Evolutionary conservation across 202 grass and related monocot species (phyloP).

Genomic region (Hordeum pubiflorum): DNA sequence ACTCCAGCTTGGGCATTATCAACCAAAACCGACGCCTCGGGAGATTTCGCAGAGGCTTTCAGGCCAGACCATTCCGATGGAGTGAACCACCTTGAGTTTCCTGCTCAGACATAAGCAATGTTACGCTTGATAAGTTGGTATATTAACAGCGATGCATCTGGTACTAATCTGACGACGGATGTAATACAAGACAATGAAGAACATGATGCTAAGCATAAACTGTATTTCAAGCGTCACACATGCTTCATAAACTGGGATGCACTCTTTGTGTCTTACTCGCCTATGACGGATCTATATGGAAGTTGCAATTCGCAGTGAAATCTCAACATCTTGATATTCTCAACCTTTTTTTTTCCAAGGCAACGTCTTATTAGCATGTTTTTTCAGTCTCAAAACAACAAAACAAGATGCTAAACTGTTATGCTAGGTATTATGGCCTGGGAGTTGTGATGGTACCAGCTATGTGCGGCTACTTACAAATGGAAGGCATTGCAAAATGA

Average conservation of each 20-base stretch:
- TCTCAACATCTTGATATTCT: too few species aligned
- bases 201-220: too few species aligned
- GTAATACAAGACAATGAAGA: not conserved
- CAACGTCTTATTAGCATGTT: too few species aligned
- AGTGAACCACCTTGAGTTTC: conserved; percentile 82
- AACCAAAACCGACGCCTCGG: conserved; percentile 40
- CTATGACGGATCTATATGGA: too few species aligned
- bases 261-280: too few species aligned
- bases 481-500: too few species aligned
- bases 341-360: too few species aligned
- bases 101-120: conserved; percentile 26
- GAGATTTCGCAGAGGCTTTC: conserved; percentile 50
- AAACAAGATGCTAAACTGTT: not conserved
- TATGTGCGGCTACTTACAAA: too few species aligned
- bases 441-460: not conserved
- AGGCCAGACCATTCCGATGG: conserved; percentile 89
- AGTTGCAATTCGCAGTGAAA: too few species aligned
- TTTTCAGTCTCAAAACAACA: not conserved
- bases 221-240: too few species aligned
- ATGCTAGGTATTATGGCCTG: not conserved
- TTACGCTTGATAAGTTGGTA: not conserved
- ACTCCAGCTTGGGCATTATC: conserved; percentile 52
- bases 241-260: not conserved
- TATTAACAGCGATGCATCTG: not conserved
- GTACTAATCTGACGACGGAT: not conserved